These are phyloP conservation scores for Penicillium robsamsonii DNA, from an alignment of 495 filamentous ascomycete species.

Conservation along the genomic window DNA sequence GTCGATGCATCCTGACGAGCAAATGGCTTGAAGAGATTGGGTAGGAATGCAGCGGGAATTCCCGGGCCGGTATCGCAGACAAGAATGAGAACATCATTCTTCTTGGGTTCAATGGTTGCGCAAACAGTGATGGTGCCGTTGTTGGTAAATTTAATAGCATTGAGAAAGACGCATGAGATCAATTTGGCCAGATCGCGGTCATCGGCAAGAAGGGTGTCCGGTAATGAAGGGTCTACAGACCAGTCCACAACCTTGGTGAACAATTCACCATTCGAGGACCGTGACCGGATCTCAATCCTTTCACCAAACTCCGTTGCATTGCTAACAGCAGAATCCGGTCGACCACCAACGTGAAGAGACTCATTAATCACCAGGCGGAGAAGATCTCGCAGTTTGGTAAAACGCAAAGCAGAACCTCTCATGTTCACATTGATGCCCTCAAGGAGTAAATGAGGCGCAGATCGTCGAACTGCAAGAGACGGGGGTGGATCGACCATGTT, in stretches of 20 bases:
- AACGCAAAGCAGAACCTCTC: constrained; percentile 47
- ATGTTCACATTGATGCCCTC: constrained; percentile 48
- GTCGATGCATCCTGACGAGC: constrained; percentile 70
- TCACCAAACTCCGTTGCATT: constrained; percentile 62
- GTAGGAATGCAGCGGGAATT: constrained; percentile 67
- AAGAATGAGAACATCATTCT: constrained; percentile 57
- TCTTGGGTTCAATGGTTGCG: constrained; percentile 50
- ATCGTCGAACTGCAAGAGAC: constrained; percentile 42
- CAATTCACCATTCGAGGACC: constrained; percentile 57
- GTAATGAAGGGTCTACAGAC: constrained; percentile 63
- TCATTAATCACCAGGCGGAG: constrained; percentile 68
- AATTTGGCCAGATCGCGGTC: constrained; percentile 72
- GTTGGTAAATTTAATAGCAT: constrained; percentile 80
- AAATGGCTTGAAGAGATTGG: constrained; percentile 73
- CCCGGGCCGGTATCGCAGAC: constrained; percentile 71
- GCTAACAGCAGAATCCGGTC: constrained; percentile 66
- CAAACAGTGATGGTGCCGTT: constrained; percentile 61
- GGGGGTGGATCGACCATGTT: constrained; percentile 43
- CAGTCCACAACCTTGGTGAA: constrained; percentile 64
- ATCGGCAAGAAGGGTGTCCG: constrained; percentile 66
- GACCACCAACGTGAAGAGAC: constrained; percentile 66
- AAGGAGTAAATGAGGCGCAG: constrained; percentile 40
- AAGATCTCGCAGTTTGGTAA: constrained; percentile 62
- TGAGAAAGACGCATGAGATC: constrained; percentile 71
- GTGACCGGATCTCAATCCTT: constrained; percentile 60